Evolutionary conservation across 169 alveolate genomes (phyloP).

Genomic region (Eimeria brunetti): DNA sequence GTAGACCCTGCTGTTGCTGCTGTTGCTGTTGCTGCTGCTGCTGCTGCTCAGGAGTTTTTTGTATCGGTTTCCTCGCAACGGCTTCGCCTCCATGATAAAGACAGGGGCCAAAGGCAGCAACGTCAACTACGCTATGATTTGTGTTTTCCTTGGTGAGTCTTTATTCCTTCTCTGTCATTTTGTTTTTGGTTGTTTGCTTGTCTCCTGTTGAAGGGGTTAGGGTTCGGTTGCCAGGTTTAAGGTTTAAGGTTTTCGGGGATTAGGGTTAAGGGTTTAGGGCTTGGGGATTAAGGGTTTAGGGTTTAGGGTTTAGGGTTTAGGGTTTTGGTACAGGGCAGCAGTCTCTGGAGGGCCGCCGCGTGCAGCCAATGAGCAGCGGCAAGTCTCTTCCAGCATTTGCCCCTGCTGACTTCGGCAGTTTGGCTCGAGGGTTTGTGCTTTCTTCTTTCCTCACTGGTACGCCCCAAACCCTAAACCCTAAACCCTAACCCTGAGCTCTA

Average conservation of each 20-base stretch:
- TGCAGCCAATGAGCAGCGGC: constrained; percentile 96
- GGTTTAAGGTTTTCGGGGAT: background rate
- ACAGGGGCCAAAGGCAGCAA: constrained; percentile 93
- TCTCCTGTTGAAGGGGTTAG: background rate
- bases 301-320: background rate
- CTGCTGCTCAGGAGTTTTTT: constrained; percentile 54
- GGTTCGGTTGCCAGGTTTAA: background rate
- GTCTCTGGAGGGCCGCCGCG: constrained; percentile 98
- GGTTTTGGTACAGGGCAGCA: constrained; percentile 90
- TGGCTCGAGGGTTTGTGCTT: constrained; percentile 98
- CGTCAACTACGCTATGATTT: constrained; percentile 72
- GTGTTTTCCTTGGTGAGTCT: constrained; percentile 78
- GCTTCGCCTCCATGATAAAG: constrained; percentile 97
- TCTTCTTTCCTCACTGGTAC: constrained; percentile 94
- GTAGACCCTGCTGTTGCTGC: background rate
- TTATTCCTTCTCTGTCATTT: too few relatives aligned
- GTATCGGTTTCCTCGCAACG: constrained; percentile 95
- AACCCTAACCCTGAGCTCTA: background rate
- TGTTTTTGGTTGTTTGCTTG: constrained; percentile 82
- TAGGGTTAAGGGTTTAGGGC: background rate
- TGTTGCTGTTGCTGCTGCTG: constrained; percentile 9
- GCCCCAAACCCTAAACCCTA: background rate
- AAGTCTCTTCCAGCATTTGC: constrained; percentile 96
- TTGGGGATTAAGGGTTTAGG: background rate
- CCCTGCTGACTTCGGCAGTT: constrained; percentile 95